Base-by-base conservation (phyloP, 1,284 basidiomycete genomes). In the Tilletia indica region DNA sequence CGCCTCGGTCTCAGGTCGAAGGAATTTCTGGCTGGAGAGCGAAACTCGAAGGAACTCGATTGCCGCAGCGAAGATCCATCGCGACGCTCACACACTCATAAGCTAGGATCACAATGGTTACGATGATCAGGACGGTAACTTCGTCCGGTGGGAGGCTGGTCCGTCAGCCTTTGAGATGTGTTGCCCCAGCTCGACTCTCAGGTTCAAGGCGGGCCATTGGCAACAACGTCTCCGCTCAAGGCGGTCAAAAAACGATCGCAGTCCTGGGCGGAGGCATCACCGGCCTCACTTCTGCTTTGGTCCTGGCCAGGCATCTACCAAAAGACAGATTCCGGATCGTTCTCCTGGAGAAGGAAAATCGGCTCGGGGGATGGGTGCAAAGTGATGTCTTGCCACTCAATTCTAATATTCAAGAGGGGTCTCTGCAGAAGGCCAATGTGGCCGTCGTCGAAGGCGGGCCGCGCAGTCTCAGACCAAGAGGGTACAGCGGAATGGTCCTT, bases 331-430 rank as follows among this genome's bases (percentile, higher is more conserved):
- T 76, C 31, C 71, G 76, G 16, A 89, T 97, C 69, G 88, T 90
- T 0, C 78, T 97, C 2, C 76, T 94, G 25, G 94, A 97, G 78
- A 88, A 87, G 75, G 85, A 88, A 2, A 68, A 86, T 0, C 86
- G 89, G 2, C 85, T 91, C 1, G 95, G 95, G 11, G 95, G 95
- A 42, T 97, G 93, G 93, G 89, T 94, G 0, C 86, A 86, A 71
- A 90, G 90, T 75, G 87, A 91, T 73, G 87, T 88, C 0, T 86
- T 91, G n/a, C 74, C 84, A 6, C 80, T 89, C 25, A 34, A n/a
- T 48, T 79, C 48, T 9, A 31, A 12, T 21, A 19, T 1, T n/a
- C 25, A 12, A 16, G 68, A 16, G 11, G 4, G n/a, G 31, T 38
- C 83, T 2, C 85, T 87, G 69, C 87, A 86, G 1, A 81, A 84